Conservation (phyloP, 768 basidiomycete species). For the Cystofilobasidium macerans region DNA sequence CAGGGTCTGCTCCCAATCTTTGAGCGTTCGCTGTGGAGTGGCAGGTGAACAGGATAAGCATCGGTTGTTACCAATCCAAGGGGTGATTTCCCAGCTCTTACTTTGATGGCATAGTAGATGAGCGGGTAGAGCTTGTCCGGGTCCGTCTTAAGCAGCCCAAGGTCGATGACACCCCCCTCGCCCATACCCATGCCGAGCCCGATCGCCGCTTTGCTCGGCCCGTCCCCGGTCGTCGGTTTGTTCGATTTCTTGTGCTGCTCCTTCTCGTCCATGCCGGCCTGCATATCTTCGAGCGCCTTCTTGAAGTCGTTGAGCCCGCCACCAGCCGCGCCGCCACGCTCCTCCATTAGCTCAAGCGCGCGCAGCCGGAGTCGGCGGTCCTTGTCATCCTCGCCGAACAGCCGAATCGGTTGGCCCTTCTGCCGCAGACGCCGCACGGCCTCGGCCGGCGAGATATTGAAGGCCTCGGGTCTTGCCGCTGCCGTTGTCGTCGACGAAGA, state of each 20-base stretch:
- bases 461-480: conserved; percentile 39
- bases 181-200: conserved; percentile 32
- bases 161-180: conserved; percentile 55
- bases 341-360: conserved; percentile 89
- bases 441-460: conserved; percentile 90
- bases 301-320: conserved; percentile 80
- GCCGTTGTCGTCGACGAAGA: conserved; percentile 16
- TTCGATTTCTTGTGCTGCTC: conserved; percentile 38
- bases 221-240: conserved; percentile 5
- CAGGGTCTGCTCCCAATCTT: conserved; percentile 95
- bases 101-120: conserved; percentile 89
- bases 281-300: conserved; percentile 41
- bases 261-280: conserved; percentile 47
- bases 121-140: conserved; percentile 92
- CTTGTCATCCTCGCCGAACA: conserved; percentile 93
- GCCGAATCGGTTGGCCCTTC: conserved; percentile 85
- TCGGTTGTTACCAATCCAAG: no score
- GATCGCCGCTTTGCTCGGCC: conserved; percentile 40
- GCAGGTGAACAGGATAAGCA: no score
- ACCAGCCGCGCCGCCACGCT: conserved; percentile 38
- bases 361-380: conserved; percentile 79
- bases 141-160: conserved; percentile 72
- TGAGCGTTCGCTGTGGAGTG: conserved; percentile 47
- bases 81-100: no score
- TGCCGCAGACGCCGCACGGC: conserved; percentile 74